A percentile compares a stretch with the other conserved stretches of the same genome.
phyloP scores from a whole-genome alignment of 306 rosid species.

The Vicia sativa region DNA sequence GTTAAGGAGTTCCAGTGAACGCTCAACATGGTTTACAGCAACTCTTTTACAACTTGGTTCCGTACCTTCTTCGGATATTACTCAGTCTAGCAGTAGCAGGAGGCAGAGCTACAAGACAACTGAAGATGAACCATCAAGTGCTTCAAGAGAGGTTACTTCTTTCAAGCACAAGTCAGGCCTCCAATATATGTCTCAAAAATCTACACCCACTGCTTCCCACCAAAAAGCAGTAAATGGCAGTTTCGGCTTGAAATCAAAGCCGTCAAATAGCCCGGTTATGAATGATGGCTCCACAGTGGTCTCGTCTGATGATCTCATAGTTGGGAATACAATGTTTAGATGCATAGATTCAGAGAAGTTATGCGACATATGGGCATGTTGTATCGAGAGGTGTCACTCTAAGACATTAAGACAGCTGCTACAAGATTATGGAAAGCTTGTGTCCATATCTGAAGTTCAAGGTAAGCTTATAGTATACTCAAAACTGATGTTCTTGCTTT shows the following conservation, averaged over 20 bases:
- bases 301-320: conserved; percentile 56
- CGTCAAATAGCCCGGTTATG: conserved; percentile 47
- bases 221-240: conserved; percentile 50
- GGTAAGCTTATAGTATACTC: conserved; percentile 52
- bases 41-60: conserved; percentile 95
- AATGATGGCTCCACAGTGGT: conserved; percentile 62
- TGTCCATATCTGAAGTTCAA: conserved; percentile 89
- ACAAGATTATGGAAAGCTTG: conserved; percentile 80
- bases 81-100: conserved; percentile 80
- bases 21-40: conserved; percentile 97
- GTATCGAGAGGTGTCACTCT: conserved; percentile 89
- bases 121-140: conserved; percentile 81
- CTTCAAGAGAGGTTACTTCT: conserved; percentile 65
- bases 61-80: conserved; percentile 74
- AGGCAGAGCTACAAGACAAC: conserved; percentile 83
- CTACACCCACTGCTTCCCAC: conserved; percentile 56
- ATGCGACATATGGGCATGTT: conserved; percentile 70
- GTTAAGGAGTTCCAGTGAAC: conserved; percentile 89
- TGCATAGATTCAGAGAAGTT: conserved; percentile 70
- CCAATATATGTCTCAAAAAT: conserved; percentile 57
- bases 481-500: conserved; percentile 22
- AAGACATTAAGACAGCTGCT: conserved; percentile 90
- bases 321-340: conserved; percentile 60
- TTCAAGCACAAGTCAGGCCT: conserved; percentile 57
- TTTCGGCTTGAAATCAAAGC: conserved; percentile 55